Evolutionary conservation across 1,284 basidiomycete species (phyloP).

Genomic region (Puccinia hordei): DNA sequence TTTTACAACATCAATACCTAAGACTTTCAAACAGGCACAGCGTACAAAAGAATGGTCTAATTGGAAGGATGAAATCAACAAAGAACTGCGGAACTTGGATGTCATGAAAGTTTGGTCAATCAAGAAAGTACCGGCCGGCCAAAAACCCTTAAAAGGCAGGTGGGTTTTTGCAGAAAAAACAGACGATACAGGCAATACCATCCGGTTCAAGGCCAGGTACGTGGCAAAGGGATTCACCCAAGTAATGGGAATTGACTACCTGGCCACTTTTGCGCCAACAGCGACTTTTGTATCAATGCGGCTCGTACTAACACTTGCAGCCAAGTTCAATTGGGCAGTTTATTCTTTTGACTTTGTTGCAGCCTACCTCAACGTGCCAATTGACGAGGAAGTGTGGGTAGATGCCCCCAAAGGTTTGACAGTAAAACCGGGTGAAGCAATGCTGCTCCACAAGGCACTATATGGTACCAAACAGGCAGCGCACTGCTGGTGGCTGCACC

Average conservation of each 20-base stretch:
- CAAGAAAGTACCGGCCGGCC: background rate
- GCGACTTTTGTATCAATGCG: no score
- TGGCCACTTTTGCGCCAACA: no score
- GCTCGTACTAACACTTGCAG: no score
- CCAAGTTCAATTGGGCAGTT: background rate
- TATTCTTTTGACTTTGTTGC: conserved; percentile 31
- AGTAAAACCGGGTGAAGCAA: background rate
- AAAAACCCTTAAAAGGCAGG: no score
- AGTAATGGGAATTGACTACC: no score
- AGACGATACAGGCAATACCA: no score
- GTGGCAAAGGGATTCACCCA: no score
- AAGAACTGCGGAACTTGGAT: background rate
- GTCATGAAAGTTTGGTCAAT: conserved; percentile 5
- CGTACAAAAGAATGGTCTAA: background rate
- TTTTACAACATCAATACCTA: background rate
- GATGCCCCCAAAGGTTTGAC: background rate
- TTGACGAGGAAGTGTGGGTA: conserved; percentile 22
- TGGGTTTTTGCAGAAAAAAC: no score
- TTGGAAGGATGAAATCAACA: background rate
- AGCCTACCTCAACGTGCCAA: conserved; percentile 26
- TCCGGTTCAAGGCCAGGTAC: no score
- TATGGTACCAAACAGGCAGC: conserved; percentile 30
- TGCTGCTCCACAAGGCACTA: conserved; percentile 3
- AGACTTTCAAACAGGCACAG: background rate
- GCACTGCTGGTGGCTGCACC: no score